A percentile compares a stretch with the other conserved stretches of the same genome.
phyloP scores from a whole-genome alignment of 192 early-diverging fungal genomes.

The Linnemannia exigua region DNA sequence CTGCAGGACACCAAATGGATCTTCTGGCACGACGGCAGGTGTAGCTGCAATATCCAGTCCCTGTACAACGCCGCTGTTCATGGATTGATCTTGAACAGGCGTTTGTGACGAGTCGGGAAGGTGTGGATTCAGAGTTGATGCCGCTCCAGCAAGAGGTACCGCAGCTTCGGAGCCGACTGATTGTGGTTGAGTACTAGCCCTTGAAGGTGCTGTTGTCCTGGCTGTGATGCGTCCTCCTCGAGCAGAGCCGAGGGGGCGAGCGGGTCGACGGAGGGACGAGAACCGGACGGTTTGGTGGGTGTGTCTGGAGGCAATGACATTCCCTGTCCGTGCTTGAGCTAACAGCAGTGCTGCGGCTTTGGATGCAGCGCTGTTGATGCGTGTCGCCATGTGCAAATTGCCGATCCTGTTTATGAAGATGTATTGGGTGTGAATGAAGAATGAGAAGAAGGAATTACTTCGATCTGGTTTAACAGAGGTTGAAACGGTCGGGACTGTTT shows the following conservation, averaged over 20 bases:
- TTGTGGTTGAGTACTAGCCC: slow-evolving; percentile 8
- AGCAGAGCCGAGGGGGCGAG: background rate
- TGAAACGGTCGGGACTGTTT: background rate
- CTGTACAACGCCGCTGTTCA: slow-evolving; percentile 16
- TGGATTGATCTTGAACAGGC: background rate
- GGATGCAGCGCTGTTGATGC: background rate
- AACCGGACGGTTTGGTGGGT: background rate
- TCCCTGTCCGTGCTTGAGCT: slow-evolving; percentile 5
- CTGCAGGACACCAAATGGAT: slow-evolving; percentile 51
- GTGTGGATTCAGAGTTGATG: background rate
- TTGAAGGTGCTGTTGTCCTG: slow-evolving; percentile 25
- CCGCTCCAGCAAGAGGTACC: slow-evolving; percentile 24
- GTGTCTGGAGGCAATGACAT: background rate
- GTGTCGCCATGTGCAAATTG: background rate
- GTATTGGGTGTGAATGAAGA: background rate
- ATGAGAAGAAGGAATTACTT: background rate
- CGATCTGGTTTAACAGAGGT: background rate
- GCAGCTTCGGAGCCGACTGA: background rate
- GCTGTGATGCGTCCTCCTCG: slow-evolving; percentile 36
- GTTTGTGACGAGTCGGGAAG: background rate
- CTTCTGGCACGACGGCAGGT: slow-evolving; percentile 49
- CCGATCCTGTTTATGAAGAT: background rate
- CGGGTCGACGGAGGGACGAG: slow-evolving; percentile 34
- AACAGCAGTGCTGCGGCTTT: slow-evolving; percentile 4
- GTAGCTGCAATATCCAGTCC: slow-evolving; percentile 46